Conservation (phyloP, 1,139 yeast species). For the Suzukiozyma palmioleophila region DNA sequence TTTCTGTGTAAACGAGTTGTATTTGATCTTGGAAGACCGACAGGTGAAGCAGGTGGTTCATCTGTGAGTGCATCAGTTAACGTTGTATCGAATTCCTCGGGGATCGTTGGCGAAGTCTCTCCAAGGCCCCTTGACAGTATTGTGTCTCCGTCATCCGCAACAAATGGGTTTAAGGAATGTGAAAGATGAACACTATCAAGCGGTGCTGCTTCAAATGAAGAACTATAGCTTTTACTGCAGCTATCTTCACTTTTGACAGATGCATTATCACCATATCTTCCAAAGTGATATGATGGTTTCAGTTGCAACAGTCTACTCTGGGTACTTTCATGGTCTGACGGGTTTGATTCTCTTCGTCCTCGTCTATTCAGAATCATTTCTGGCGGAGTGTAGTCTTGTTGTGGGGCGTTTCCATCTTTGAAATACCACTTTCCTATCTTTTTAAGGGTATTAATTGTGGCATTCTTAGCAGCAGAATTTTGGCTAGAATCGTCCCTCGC, state of each 20-base stretch:
- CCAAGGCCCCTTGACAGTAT: neutral
- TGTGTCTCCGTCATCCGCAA: neutral
- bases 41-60: neutral
- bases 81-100: neutral
- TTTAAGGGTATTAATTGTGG: slow-evolving; percentile 38
- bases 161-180: neutral
- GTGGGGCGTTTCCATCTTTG: slow-evolving; percentile 34
- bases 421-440: slow-evolving; percentile 71
- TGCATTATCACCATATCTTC: slow-evolving; percentile 6
- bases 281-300: slow-evolving; percentile 15
- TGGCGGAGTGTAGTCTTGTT: slow-evolving; percentile 44
- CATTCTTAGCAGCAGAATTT: slow-evolving; percentile 5
- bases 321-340: slow-evolving; percentile 3
- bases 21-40: neutral
- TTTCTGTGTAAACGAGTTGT: slow-evolving; percentile 1
- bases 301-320: slow-evolving; percentile 2
- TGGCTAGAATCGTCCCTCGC: slow-evolving; percentile 5
- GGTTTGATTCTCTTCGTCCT: slow-evolving; percentile 21
- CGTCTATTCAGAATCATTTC: slow-evolving; percentile 64
- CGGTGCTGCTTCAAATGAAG: neutral
- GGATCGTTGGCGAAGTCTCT: neutral
- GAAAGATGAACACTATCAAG: neutral
- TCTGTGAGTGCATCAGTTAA: neutral
- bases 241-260: slow-evolving; percentile 3
- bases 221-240: neutral